Base-by-base conservation (phyloP, 2,329 filamentous ascomycete genomes). In the Ceratocystis variospora region DNA sequence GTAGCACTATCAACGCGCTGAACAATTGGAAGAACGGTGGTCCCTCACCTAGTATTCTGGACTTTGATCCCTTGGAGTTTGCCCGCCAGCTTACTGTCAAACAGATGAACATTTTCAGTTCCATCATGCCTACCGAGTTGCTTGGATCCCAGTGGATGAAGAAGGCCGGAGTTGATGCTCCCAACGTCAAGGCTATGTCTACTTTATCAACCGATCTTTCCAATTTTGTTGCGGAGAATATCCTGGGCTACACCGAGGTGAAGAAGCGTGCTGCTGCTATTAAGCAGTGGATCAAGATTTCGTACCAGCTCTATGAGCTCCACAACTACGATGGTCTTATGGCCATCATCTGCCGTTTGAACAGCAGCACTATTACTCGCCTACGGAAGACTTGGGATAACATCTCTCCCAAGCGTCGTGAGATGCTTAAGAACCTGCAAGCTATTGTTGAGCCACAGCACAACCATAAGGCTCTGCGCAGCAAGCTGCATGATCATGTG, bases 261-360 rank as follows among this genome's bases (percentile, higher is more conserved):
- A 97, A 97, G 82, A 96, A 93, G 78, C 85, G 94, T 31, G 93
- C 94, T 0, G 78, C 83, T 1, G 84, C 91, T 64, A 94, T 99
- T 77, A 97, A 99, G 78, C 92, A 97, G 71, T 99, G 94, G 94
- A 89, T 96, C 74, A 99, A 97, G 79, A 86, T 97, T 71, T 90
- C 90, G 0, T 83, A 88, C 71, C 89, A 89, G 71, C 96, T 90
- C 70, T 79, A 95, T 4, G 89, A 94, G 72, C 81, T 97, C 31
- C 88, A 94, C 77, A 99, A 99, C 77, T 99, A 96, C 71, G 93
- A 99, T 73, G 90, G 90, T 0, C 78, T 99, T 10, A 96, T 97
- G 91, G 91, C 94, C 6, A 96, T 99, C 71, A 90, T 96, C 72
- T 96, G 92, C 79, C 92, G 89, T 8, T 77, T 99, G 62, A 96